Evolutionary conservation across 192 early-diverging fungal genomes (phyloP), one percentile per base, ranked within the genome.

Genomic region (Linderina pennispora): DNA sequence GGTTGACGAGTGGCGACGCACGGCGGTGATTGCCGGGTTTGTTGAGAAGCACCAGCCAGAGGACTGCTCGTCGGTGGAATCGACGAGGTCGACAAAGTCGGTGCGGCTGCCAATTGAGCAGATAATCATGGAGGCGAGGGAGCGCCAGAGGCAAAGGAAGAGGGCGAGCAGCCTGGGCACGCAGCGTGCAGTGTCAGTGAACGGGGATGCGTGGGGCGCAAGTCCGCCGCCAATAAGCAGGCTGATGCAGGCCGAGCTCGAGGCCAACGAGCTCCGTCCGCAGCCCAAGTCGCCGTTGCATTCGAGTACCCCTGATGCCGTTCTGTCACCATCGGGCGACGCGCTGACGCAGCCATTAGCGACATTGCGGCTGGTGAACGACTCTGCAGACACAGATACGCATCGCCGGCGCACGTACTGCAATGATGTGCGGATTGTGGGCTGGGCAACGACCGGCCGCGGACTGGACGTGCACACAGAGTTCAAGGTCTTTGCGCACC

Each of bases 401-500:
- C 4, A 11, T 3, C 34, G 53, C 2, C 40, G 44, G 23, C 39
- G 41, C 7, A 69, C 65, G 4, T 19, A 60, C 23, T 59, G 48
- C 23, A 55, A 70, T 36, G 66, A 70, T 22, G 66, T 70, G 55
- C 66, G 66, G 8, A 62, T 70, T 19, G 57, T 70, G 20, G 66
- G 66, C 1, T 70, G 66, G 66, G 59, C 48, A 18, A 70, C 66
- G 3, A 43, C 48, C 6, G 66, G 66, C 18, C 48, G 66, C 16
- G 59, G 66, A 1, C 48, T 70, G 25, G 66, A 70, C 20, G 55
- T 73, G 41, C 69, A 65, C n/a, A 61, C 65, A 0, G 72, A 67
- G 23, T 63, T 67, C 43, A 67, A 75, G 36, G 56, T 68, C 2
- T 33, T 63, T 6, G 59, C 61, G 8, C 72, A 67, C 36, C 40